Percentiles rank a stretch among this genome's conserved stretches.
Evolutionary conservation across 192 early-diverging fungal species (phyloP).

Genomic region (Backusella tuberculispora): DNA sequence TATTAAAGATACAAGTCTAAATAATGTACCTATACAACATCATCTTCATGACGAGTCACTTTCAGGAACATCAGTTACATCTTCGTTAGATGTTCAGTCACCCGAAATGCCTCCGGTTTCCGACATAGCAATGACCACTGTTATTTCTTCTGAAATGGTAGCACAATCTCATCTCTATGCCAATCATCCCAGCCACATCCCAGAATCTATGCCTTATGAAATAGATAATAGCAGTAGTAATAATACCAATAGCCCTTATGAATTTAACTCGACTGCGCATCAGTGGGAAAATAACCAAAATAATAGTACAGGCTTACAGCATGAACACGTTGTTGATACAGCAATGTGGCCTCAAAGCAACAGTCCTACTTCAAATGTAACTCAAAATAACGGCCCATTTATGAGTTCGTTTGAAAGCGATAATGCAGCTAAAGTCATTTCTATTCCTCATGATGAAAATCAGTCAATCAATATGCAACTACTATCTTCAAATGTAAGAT

Average conservation of each 20-base stretch:
- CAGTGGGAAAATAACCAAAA: conserved; percentile 9
- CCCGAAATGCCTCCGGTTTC: not conserved
- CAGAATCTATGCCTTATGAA: conserved; percentile 9
- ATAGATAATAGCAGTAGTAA: not conserved
- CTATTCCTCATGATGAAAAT: not conserved
- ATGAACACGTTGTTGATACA: not conserved
- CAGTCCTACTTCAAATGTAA: not conserved
- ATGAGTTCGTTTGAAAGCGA: not conserved
- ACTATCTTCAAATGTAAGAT: not conserved
- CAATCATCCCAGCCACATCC: not conserved
- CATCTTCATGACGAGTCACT: not conserved
- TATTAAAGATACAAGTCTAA: not conserved
- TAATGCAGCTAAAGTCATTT: conserved; percentile 3
- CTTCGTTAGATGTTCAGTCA: not conserved
- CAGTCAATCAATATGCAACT: conserved; percentile 4
- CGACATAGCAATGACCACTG: not conserved
- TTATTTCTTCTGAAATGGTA: conserved; percentile 5
- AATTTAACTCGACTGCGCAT: conserved; percentile 12
- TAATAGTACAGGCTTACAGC: not conserved
- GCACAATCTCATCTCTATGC: conserved; percentile 1
- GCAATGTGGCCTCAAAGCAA: not conserved
- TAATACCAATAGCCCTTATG: not conserved
- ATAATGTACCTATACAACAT: not conserved
- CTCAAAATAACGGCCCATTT: not conserved
- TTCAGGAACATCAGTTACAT: not conserved